Conservation (phyloP, 805 yeast genomes). For the Yarrowia osloensis region DNA sequence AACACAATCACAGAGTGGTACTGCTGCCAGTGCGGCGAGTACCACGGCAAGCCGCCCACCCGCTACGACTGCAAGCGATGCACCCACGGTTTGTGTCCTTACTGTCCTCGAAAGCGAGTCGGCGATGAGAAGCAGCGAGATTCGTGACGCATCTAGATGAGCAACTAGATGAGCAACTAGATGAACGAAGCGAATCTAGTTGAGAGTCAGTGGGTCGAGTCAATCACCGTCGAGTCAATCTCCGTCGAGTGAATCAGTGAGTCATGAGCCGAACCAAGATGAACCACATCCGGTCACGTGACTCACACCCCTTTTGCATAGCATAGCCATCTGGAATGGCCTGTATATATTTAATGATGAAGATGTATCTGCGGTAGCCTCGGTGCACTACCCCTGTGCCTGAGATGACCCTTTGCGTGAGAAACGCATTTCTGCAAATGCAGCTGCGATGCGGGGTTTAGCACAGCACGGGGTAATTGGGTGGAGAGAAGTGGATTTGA, state of each 20-base stretch:
- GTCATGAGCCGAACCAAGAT: no score
- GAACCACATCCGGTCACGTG: no score
- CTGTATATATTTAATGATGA: constrained; percentile 7
- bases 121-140: neutral
- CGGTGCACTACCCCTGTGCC: neutral
- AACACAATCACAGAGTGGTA: constrained; percentile 42
- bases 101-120: constrained; percentile 29
- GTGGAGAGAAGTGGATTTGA: no score
- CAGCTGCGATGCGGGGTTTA: neutral
- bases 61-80: constrained; percentile 42
- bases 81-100: constrained; percentile 42
- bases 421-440: neutral
- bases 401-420: neutral
- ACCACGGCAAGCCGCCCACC: constrained; percentile 39
- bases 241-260: no score
- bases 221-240: no score
- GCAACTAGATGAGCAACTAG: neutral
- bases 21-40: constrained; percentile 43
- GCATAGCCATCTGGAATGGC: constrained; percentile 22
- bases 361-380: neutral
- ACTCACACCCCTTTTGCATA: no score
- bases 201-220: no score
- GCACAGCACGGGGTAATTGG: no score
- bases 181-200: neutral
- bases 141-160: neutral